Percentiles rank a stretch among this genome's conserved stretches.
phyloP scores from a whole-genome alignment of 2,329 filamentous ascomycete species.

The Ophiostoma montium region DNA sequence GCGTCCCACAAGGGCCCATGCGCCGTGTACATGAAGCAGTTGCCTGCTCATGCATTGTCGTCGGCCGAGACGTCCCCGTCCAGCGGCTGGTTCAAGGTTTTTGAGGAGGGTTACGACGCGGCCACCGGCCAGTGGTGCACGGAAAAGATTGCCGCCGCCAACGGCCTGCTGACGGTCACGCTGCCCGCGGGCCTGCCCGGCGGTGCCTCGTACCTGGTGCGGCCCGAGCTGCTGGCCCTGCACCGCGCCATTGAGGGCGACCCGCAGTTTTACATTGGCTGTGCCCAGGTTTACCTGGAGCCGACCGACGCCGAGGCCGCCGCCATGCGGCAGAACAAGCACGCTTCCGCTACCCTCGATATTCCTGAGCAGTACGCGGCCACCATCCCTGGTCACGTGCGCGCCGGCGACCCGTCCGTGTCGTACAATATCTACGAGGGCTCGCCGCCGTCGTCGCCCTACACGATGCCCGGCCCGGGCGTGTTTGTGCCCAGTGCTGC shows the following conservation, averaged over 20 bases:
- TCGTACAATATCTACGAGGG: slow-evolving; percentile 41
- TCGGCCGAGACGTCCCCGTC: slow-evolving; percentile 38
- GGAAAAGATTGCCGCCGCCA: slow-evolving; percentile 49
- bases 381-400: slow-evolving; percentile 52
- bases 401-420: slow-evolving; percentile 37
- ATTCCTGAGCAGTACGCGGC: slow-evolving; percentile 37
- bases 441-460: slow-evolving; percentile 43
- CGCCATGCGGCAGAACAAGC: slow-evolving; percentile 24
- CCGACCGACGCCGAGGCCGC: slow-evolving; percentile 14
- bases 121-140: slow-evolving; percentile 50
- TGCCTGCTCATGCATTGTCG: slow-evolving; percentile 30
- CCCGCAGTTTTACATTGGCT: slow-evolving; percentile 62
- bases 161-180: slow-evolving; percentile 47
- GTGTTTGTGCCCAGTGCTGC: slow-evolving; percentile 30
- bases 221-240: slow-evolving; percentile 55
- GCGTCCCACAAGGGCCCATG: slow-evolving; percentile 52
- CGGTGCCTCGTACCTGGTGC: slow-evolving; percentile 55
- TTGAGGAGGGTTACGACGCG: slow-evolving; percentile 50
- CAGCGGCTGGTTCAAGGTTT: slow-evolving; percentile 66
- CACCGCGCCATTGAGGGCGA: slow-evolving; percentile 44
- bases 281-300: slow-evolving; percentile 54
- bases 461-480: slow-evolving; percentile 42
- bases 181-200: slow-evolving; percentile 44
- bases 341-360: slow-evolving; percentile 23
- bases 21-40: slow-evolving; percentile 59